Percentiles rank a stretch among this genome's conserved stretches.
phyloP scores from a whole-genome alignment of 805 yeast species.

The Lipomyces yamadae region DNA sequence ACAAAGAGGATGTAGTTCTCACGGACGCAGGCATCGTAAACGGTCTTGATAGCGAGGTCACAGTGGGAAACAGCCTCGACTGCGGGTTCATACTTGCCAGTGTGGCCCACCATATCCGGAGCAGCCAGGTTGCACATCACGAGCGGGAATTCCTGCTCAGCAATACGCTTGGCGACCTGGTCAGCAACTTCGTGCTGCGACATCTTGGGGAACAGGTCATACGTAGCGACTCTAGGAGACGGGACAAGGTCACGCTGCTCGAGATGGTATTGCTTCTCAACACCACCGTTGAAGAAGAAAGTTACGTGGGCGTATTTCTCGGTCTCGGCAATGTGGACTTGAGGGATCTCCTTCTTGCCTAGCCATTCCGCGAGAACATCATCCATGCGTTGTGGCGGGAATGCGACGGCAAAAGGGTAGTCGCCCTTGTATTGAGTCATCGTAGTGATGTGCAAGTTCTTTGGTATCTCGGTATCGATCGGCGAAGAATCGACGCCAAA shows the following conservation, averaged over 20 bases:
- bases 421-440: constrained; percentile 41
- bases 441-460: constrained; percentile 36
- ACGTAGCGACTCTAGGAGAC: constrained; percentile 39
- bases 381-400: constrained; percentile 40
- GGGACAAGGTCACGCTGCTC: constrained; percentile 39
- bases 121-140: constrained; percentile 40
- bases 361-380: constrained; percentile 41
- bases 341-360: constrained; percentile 36
- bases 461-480: constrained; percentile 37
- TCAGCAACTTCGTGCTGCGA: constrained; percentile 39
- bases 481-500: constrained; percentile 40
- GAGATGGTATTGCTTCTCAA: constrained; percentile 38
- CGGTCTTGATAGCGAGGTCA: constrained; percentile 36
- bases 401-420: constrained; percentile 38
- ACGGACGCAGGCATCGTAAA: constrained; percentile 35
- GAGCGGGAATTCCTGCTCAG: constrained; percentile 37
- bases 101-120: constrained; percentile 41
- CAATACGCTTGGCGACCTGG: constrained; percentile 35
- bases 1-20: constrained; percentile 35
- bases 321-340: constrained; percentile 39
- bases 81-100: constrained; percentile 40
- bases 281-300: constrained; percentile 40
- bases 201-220: constrained; percentile 38
- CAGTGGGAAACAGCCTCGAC: constrained; percentile 38
- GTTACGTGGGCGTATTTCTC: constrained; percentile 41